These are phyloP conservation scores for Puccinia coronata DNA, from an alignment of 1,284 basidiomycete species.

Conservation along the genomic window DNA sequence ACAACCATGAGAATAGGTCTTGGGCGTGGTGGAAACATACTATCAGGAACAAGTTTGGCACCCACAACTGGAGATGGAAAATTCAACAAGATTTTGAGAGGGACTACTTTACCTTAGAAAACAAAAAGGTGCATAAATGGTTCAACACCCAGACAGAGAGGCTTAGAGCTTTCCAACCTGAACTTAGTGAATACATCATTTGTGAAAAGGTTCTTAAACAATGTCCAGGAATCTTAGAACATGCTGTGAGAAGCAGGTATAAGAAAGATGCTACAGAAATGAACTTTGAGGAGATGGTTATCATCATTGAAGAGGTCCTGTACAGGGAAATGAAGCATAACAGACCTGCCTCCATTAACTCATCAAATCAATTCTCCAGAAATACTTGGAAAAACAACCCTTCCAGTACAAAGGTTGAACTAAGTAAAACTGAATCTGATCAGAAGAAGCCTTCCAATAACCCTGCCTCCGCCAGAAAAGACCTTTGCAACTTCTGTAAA, in stretches of 20 bases:
- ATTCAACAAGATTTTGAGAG: neutral
- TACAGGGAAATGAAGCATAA: neutral
- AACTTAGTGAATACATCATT: neutral
- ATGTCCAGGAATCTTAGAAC: neutral
- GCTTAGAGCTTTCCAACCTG: neutral
- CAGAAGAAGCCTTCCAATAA: neutral
- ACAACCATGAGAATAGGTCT: neutral
- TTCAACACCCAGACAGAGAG: neutral
- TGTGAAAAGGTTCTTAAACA: neutral
- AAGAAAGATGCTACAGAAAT: neutral
- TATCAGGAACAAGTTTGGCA: neutral
- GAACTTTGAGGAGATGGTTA: slow-evolving; percentile 2
- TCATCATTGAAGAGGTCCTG: neutral
- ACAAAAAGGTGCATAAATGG: neutral
- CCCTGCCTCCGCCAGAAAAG: neutral
- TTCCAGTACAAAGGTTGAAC: neutral
- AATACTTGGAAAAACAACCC: neutral
- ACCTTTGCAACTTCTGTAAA: neutral
- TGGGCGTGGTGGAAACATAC: neutral
- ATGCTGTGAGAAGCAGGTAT: neutral
- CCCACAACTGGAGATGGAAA: neutral
- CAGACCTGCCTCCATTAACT: neutral
- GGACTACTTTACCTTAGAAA: neutral
- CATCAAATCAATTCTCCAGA: neutral
- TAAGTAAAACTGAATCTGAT: neutral